Base-by-base conservation (phyloP, 441 rosid genomes). In the Jatropha multifida region DNA sequence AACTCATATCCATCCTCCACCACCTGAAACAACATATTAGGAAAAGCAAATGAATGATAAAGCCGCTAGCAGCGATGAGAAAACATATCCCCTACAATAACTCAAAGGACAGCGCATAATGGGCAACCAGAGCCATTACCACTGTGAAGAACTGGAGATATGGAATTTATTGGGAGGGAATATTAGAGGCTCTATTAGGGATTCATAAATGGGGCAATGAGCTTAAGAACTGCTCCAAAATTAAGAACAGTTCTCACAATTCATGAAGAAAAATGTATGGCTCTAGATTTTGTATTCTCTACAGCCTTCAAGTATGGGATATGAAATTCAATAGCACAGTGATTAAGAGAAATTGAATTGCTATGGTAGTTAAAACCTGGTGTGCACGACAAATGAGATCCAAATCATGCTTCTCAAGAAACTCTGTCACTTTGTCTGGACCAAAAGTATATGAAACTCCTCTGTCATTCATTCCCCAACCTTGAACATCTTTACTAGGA, bases 1-100 rank as follows among this genome's bases (percentile, higher is more conserved):
- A 90, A 90, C 77, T 90, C 93, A 0, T 90, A 90, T 14, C 93
- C 95, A 85, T 90, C 95, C 88, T 90, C 95, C 83, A 89, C 95
- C 74, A 90, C 92, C 95, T 87, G 82, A 80, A 76, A 72, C 60
- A 74, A 71, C 65, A 81, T 26, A 75, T 68, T 44, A 37, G 11
- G 18, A 55, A 65, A 63, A 20, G 32, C 52, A 13, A 9, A n/a
- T 4, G 15, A 23, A 73, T 46, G 5, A n/a, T 5, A 9, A 41
- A n/a, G 56, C 12, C 12, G 68, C 63, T 60, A 59, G 40, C 69
- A 23, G 37, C 42, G n/a, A 60, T 63, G 13, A 40, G n/a, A 65
- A 60, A 67, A 41, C 46, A 55, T 44, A 66, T 55, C 49, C 58
- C 73, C 70, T 37, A 20, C 5, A 13, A 49, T 26, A 76, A 78